A percentile compares a stretch with the other conserved stretches of the same genome.
Evolutionary conservation across 352 stramenopile genomes (phyloP).

Genomic region (Globisporangium barbulae): DNA sequence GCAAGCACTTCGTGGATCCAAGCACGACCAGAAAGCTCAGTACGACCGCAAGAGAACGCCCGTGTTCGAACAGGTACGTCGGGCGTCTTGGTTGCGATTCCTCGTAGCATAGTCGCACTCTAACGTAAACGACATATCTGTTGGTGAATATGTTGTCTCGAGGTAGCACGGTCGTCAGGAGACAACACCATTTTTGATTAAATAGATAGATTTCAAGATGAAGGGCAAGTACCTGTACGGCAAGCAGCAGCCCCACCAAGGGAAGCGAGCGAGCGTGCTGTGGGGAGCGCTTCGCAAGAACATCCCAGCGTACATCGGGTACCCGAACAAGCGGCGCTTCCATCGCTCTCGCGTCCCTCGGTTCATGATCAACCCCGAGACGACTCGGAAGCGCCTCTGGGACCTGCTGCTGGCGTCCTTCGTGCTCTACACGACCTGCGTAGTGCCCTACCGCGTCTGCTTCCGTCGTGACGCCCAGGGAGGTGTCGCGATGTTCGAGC

Average conservation of each 20-base stretch:
- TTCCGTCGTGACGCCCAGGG: conserved; percentile 62
- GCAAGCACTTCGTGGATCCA: not conserved
- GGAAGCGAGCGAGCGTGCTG: conserved; percentile 38
- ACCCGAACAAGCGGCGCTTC: conserved; percentile 29
- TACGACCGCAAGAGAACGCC: not conserved
- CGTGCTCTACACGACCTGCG: conserved; percentile 72
- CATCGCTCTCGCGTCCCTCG: conserved; percentile 25
- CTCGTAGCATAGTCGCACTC: not conserved
- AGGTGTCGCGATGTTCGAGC: conserved; percentile 45
- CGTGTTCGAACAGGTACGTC: not conserved
- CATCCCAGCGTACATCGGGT: conserved; percentile 42
- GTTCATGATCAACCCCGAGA: conserved; percentile 68
- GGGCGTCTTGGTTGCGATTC: not conserved
- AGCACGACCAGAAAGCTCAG: conserved; percentile 3
- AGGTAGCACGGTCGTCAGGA: not conserved
- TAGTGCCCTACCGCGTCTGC: conserved; percentile 78
- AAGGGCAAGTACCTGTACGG: not conserved
- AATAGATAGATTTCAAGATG: conserved; percentile 2
- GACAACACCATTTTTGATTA: not conserved
- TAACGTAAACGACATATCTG: not conserved
- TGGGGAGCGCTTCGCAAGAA: conserved; percentile 55
- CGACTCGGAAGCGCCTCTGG: conserved; percentile 54
- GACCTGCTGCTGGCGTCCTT: conserved; percentile 58
- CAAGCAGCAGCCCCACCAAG: not conserved
- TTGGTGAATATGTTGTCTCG: not conserved